Base-by-base conservation (phyloP, 345 rosid genomes). In the Euphorbia lathyris region DNA sequence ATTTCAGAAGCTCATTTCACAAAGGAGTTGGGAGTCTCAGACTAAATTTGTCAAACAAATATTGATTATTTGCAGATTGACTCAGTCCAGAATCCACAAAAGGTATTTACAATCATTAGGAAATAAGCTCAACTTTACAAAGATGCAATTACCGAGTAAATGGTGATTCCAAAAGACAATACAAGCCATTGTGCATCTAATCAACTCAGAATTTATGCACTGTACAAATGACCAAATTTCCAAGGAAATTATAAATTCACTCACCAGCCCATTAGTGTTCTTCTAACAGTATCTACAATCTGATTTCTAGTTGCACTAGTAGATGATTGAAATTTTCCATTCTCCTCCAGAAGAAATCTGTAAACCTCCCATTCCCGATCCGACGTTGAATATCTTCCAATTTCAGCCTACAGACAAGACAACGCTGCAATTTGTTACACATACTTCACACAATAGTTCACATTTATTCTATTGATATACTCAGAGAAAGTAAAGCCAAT, bases 301-400 rank as follows among this genome's bases (percentile, higher is more conserved):
- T 83, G 85, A 70, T 76, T 81, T 69, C 88, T 85, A 66, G 83
- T 85, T 59, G 61, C 73, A 52, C 12, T 52, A n/a, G 45, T 79
- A 10, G 81, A 74, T 25, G 84, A 69, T 63, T 78, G 81, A 66
- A 67, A 80, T 73, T 30, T 75, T 67, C 83, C 74, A 32, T 80
- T 85, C 66, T 86, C 93, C 27, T 88, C 90, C 79, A 88, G 74
- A 71, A 93, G 98, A 83, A 88, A 89, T 56, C 89, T 86, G 86
- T 87, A 93, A 17, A 90, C 83, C 81, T 93, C 98, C 98, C 97
- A 93, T 73, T 90, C 96, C 17, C 87, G 81, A 65, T 74, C 88
- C 36, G 83, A 75, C 27, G 85, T 67, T 4, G 84, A 83, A 73
- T 80, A 76, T 64, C 98, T 84, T 76, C 93, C 91, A 26, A 90